These are phyloP conservation scores for Yamadazyma philogaea DNA, from an alignment of 805 yeast species.

Conservation along the genomic window DNA sequence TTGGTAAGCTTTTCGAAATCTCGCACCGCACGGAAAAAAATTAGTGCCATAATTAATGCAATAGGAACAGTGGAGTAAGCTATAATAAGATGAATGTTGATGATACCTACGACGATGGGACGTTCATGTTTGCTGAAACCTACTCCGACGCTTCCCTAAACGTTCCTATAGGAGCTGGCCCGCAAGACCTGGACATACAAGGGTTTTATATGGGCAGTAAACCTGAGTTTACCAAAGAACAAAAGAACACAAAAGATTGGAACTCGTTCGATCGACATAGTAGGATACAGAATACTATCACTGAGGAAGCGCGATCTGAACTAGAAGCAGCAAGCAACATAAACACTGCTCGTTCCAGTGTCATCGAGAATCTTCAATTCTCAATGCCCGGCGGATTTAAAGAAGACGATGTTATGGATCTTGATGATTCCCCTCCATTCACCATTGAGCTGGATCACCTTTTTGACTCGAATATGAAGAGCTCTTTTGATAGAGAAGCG, in stretches of 20 bases:
- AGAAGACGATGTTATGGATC: constrained; percentile 28
- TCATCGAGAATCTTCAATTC: constrained; percentile 1
- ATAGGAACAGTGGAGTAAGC: neutral
- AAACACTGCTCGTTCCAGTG: constrained; percentile 1
- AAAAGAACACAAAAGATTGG: neutral
- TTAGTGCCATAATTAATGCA: neutral
- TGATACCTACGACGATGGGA: constrained; percentile 4
- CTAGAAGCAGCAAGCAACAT: too few relatives aligned
- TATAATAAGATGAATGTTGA: constrained; percentile 3
- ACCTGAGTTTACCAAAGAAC: neutral
- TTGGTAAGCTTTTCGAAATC: neutral
- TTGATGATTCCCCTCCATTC: constrained; percentile 38
- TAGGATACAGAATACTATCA: neutral
- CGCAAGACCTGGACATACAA: neutral
- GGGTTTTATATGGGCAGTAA: neutral
- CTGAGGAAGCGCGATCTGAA: too few relatives aligned
- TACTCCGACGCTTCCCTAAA: constrained; percentile 1
- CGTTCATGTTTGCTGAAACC: constrained; percentile 1
- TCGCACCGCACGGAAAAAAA: neutral
- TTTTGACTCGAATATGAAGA: constrained; percentile 17
- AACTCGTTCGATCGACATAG: neutral
- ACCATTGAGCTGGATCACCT: constrained; percentile 32
- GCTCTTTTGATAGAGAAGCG: constrained; percentile 6
- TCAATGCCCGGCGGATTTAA: constrained; percentile 28
- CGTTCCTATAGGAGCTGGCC: neutral